Percentiles rank a stretch among this genome's conserved stretches.
phyloP scores from a whole-genome alignment of 176 grass and related monocot genomes.

The Eleusine coracana region DNA sequence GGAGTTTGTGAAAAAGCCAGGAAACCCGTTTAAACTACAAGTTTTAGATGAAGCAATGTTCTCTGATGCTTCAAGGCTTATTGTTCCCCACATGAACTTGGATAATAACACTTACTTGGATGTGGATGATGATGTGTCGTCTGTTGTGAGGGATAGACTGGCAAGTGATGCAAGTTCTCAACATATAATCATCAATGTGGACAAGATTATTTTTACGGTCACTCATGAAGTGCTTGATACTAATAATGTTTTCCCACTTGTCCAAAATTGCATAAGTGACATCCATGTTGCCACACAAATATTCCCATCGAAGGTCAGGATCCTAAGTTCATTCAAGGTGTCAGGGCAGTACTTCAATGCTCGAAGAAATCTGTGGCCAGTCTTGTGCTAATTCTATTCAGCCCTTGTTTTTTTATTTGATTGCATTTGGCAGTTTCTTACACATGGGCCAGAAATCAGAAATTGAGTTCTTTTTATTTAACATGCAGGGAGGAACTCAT shows the following conservation, averaged over 20 bases:
- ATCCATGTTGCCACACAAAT: conserved; percentile 57
- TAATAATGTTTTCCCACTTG: conserved; percentile 62
- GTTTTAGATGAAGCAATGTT: conserved; percentile 57
- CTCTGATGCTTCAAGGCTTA: conserved; percentile 43
- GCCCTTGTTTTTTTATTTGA: conserved; percentile 7
- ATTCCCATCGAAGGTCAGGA: conserved; percentile 67
- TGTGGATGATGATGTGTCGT: conserved; percentile 48
- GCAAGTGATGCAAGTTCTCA: conserved; percentile 51
- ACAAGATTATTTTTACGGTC: conserved; percentile 66
- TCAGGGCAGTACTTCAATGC: conserved; percentile 64
- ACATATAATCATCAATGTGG: conserved; percentile 58
- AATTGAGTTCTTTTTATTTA: conserved; percentile 45
- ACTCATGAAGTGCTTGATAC: conserved; percentile 72
- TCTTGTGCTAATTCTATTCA: conserved; percentile 30
- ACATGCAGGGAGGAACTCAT: conserved; percentile 71
- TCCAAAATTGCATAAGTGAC: conserved; percentile 70
- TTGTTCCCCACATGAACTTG: conserved; percentile 37
- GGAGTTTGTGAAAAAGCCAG: conserved; percentile 83
- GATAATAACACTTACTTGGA: conserved; percentile 40
- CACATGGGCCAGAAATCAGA: conserved; percentile 16
- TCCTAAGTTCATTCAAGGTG: conserved; percentile 71
- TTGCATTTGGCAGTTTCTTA: conserved; percentile 31
- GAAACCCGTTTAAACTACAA: conserved; percentile 77
- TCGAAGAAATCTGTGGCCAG: conserved; percentile 69
- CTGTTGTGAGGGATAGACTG: conserved; percentile 45